Evolutionary conservation across 208 protist species (phyloP).

Genomic region (Novymonas esmeraldas): DNA sequence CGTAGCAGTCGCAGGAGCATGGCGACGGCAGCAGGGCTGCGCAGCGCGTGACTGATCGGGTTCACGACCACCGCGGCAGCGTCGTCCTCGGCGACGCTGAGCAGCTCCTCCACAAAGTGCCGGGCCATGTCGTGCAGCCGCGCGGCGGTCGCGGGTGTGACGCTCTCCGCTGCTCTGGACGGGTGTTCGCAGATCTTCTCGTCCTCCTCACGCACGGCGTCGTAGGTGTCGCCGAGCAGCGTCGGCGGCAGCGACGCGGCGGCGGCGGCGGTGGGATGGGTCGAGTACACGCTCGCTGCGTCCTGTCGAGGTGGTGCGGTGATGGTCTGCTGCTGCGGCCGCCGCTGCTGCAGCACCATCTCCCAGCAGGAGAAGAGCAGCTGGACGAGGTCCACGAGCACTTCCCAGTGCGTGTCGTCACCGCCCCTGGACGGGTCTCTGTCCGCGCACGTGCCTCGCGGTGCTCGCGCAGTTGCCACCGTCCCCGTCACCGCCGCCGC

Average conservation of each 20-base stretch:
- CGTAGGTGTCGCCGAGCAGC: neutral
- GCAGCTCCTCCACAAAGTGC: neutral
- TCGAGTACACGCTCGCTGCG: neutral
- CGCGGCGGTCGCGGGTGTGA: neutral
- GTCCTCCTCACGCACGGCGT: neutral
- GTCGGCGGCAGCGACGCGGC: neutral
- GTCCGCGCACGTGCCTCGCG: no score
- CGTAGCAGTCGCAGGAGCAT: slow-evolving; percentile 2
- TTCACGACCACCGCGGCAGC: neutral
- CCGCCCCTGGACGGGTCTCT: no score
- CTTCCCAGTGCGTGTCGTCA: neutral
- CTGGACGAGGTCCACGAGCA: slow-evolving; percentile 21
- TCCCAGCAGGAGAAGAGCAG: slow-evolving; percentile 29
- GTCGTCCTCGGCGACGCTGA: slow-evolving; percentile 2
- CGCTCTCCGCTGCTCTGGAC: neutral
- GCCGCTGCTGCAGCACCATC: slow-evolving; percentile 16
- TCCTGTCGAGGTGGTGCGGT: neutral
- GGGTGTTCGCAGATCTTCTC: neutral
- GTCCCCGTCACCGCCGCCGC: neutral
- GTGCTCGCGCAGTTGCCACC: neutral
- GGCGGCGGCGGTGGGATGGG: no score
- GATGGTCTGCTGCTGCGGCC: neutral
- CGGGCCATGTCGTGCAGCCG: neutral
- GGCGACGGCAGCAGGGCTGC: slow-evolving; percentile 1
- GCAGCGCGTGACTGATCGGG: neutral